These are phyloP conservation scores for Carex sylvatica DNA, from an alignment of 202 grass and related monocot genomes.

Conservation along the genomic window DNA sequence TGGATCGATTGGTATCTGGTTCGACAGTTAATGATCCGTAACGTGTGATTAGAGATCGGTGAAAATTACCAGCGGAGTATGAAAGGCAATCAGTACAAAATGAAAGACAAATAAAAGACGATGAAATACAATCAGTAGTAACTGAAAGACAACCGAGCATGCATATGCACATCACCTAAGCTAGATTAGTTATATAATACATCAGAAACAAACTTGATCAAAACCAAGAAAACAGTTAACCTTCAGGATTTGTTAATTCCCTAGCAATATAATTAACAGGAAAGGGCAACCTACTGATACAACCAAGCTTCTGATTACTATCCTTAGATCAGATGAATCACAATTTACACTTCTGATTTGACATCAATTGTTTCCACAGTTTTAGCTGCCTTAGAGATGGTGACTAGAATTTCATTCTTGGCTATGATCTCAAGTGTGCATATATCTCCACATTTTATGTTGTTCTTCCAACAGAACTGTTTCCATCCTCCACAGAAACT, in stretches of 20 bases:
- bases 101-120: too few species aligned
- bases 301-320: too few species aligned
- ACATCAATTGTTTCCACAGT: not conserved
- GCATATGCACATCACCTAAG: not conserved
- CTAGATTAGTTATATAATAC: not conserved
- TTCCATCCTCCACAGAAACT: slow-evolving; percentile 5
- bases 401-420: not conserved
- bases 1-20: too few species aligned
- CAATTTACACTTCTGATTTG: not conserved
- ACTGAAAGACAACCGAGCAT: too few species aligned
- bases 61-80: too few species aligned
- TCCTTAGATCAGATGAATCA: too few species aligned
- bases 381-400: not conserved
- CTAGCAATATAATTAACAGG: not conserved
- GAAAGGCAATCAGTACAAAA: too few species aligned
- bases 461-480: slow-evolving; percentile 28
- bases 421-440: slow-evolving; percentile 37
- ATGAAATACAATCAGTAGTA: too few species aligned
- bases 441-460: slow-evolving; percentile 27
- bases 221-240: not conserved
- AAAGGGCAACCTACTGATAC: not conserved
- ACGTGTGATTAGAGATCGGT: too few species aligned
- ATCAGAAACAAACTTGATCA: not conserved
- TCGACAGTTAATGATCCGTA: too few species aligned
- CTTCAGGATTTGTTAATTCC: not conserved